Evolutionary conservation across 2,329 filamentous ascomycete genomes (phyloP).

Genomic region (Alternaria sp.): DNA sequence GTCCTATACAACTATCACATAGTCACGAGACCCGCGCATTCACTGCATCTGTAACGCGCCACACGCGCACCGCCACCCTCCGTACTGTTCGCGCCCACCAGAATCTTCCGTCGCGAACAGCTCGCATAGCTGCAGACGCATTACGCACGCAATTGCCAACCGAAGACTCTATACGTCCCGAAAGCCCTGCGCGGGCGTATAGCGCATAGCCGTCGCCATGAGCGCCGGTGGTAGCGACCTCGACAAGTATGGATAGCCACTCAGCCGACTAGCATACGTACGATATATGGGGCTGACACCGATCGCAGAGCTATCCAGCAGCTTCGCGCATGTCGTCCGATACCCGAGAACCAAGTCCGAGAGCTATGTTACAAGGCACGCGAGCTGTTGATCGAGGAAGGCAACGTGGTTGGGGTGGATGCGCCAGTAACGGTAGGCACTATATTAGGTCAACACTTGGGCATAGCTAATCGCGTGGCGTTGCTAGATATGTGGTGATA

Average conservation of each 20-base stretch:
- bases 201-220: conserved; percentile 33
- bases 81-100: conserved; percentile 9
- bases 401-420: conserved; percentile 93
- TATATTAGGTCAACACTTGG: background rate
- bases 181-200: conserved; percentile 20
- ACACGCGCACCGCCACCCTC: conserved; percentile 13
- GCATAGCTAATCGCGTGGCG: conserved; percentile 3
- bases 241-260: conserved; percentile 70
- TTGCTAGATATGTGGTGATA: conserved; percentile 74
- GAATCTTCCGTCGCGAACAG: conserved; percentile 1
- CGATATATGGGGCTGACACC: conserved; percentile 18
- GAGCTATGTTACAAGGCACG: conserved; percentile 97
- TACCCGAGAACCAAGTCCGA: conserved; percentile 92
- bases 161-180: background rate
- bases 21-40: background rate
- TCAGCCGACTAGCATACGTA: conserved; percentile 13
- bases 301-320: conserved; percentile 83
- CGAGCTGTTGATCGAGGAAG: conserved; percentile 95
- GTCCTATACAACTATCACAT: background rate
- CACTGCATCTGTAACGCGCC: background rate
- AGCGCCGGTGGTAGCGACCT: conserved; percentile 80
- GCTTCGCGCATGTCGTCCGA: conserved; percentile 92
- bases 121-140: background rate
- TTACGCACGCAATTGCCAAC: background rate
- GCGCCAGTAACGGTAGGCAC: conserved; percentile 83